Base-by-base conservation (phyloP, 2,329 filamentous ascomycete species). In the Myriosclerotinia scirpicola region DNA sequence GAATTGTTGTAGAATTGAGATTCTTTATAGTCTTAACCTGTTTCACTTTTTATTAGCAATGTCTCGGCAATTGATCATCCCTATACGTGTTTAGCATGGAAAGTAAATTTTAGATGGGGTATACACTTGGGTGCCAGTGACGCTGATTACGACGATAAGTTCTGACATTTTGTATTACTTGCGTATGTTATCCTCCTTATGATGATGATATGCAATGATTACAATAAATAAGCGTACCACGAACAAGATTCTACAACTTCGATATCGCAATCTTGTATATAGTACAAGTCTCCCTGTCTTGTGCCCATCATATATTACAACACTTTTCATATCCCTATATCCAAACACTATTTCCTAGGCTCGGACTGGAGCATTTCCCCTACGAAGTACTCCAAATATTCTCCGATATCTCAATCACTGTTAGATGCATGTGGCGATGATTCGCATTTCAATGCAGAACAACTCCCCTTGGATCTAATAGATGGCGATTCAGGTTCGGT, bases 1-100 rank as follows among this genome's bases (percentile, higher is more conserved):
- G 42, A 77, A 81, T 20, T 81, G 81, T 48, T 84, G 80, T 15
- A 73, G 74, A 63, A 20, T 44, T 2, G 5, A 36, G 36, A 9
- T 22, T 8, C 12, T 36, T 7, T 14, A 58, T 17, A 12, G 38
- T 40, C 7, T 40, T 8, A 40, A 22, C 20, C 11, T 36, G 17
- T 40, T 26, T 26, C 26, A 26, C 26, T 26, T 26, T 26, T 26
- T 26, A 2, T 26, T 26, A 55, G 54, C 5, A 55, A 60, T 60
- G 56, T 60, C 5, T 48, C 26, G 1, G 56, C 40, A 48, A 60
- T 26, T 34, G 56, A 60, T 26, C 20, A 46, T 11, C 14, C 56
- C 56, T 60, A n/a, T n/a, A n/a, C n/a, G n/a, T n/a, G n/a, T n/a
- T n/a, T n/a, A n/a, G n/a, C n/a, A n/a, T n/a, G n/a, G n/a, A n/a